Conservation (phyloP, 1,284 basidiomycete genomes). For the Sanghuangporus baumii region DNA sequence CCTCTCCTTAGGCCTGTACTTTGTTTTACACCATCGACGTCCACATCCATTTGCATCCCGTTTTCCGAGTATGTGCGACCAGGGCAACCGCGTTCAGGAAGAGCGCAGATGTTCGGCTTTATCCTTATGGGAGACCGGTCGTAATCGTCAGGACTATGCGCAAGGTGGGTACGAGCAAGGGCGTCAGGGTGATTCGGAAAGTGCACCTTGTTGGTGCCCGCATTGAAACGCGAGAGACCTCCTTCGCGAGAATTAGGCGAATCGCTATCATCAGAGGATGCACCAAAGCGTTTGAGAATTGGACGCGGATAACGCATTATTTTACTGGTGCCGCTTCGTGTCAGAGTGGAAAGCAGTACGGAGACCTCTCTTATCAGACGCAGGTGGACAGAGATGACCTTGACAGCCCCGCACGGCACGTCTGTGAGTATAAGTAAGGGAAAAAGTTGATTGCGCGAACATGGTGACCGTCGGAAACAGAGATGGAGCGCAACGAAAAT, state of each 20-base stretch:
- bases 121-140: slow-evolving; percentile 25
- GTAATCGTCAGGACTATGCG: slow-evolving; percentile 23
- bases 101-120: slow-evolving; percentile 22
- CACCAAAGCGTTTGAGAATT: background rate
- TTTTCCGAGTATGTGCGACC: slow-evolving; percentile 16
- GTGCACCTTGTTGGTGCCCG: slow-evolving; percentile 15
- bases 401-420: background rate
- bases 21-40: background rate
- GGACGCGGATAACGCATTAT: slow-evolving; percentile 6
- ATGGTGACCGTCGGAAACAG: background rate
- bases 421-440: background rate
- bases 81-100: slow-evolving; percentile 25
- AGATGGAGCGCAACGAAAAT: background rate
- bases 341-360: background rate
- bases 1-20: background rate
- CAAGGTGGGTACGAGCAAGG: slow-evolving; percentile 16
- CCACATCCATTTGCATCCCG: background rate
- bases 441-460: background rate
- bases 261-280: background rate
- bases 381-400: background rate
- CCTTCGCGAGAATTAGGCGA: background rate
- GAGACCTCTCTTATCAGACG: background rate
- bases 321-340: background rate
- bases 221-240: background rate
- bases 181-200: slow-evolving; percentile 20